Evolutionary conservation across 148 eudicot species (phyloP).

Genomic region (Bassia scoparia): DNA sequence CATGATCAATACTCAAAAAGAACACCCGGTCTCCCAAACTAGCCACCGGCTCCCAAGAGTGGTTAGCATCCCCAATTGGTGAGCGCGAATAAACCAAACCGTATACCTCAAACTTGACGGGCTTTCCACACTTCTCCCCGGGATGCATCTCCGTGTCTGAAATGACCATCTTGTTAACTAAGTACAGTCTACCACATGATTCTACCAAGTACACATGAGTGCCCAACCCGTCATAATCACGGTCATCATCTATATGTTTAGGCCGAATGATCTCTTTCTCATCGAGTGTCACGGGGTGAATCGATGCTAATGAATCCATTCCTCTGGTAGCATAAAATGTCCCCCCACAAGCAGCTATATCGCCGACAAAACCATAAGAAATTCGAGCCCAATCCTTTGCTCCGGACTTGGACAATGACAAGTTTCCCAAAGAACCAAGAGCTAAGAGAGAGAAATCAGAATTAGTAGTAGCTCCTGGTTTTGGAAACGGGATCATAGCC

Average conservation of each 20-base stretch:
- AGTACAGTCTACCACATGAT: not conserved
- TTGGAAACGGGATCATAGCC: not conserved
- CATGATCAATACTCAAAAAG: not conserved
- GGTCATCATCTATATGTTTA: not conserved
- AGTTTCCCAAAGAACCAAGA: not conserved
- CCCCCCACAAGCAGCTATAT: not conserved
- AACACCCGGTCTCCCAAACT: constrained; percentile 1
- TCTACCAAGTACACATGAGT: not conserved
- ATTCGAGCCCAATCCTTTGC: not conserved
- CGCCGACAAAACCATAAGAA: not conserved
- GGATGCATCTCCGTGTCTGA: too few relatives aligned
- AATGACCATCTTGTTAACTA: not conserved
- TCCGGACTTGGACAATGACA: not conserved
- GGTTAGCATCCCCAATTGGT: not conserved
- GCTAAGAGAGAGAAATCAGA: not conserved
- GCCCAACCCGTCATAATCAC: not conserved
- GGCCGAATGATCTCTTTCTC: not conserved
- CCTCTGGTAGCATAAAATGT: not conserved
- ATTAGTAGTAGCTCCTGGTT: not conserved
- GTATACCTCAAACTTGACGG: not conserved
- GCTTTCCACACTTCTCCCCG: not conserved
- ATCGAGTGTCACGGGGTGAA: not conserved
- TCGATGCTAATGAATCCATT: not conserved
- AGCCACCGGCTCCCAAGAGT: not conserved
- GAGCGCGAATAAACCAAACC: not conserved